Conservation (phyloP, 2,329 filamentous ascomycete species). For the Onygenales sp. region DNA sequence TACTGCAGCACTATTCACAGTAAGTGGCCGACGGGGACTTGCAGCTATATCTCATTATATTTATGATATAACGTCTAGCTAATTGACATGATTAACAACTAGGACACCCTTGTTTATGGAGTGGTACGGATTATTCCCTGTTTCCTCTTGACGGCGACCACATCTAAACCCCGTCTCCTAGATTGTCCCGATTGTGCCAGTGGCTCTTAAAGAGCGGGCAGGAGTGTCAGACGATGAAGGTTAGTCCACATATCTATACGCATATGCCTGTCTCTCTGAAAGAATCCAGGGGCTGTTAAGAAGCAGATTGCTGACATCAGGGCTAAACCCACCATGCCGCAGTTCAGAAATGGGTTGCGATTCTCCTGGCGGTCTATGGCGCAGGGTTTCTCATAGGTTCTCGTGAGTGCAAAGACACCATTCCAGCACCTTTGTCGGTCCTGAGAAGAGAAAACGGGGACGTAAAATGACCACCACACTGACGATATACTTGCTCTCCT, state of each 20-base stretch:
- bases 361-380: constrained; percentile 8
- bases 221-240: neutral
- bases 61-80: neutral
- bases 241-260: neutral
- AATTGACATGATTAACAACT: neutral
- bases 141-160: neutral
- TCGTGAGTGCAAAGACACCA: constrained; percentile 2
- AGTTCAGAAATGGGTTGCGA: constrained; percentile 10
- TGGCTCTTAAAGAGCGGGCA: neutral
- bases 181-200: constrained; percentile 2
- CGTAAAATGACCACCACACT: neutral
- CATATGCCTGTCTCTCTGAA: neutral
- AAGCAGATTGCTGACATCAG: neutral
- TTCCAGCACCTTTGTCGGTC: neutral
- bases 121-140: neutral
- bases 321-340: neutral
- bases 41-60: too few species aligned
- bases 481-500: neutral
- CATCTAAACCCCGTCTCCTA: neutral
- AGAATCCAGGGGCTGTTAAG: neutral
- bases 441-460: neutral
- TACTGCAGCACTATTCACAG: neutral
- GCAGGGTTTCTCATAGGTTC: constrained; percentile 5
- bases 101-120: constrained; percentile 3
- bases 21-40: neutral